Conservation (phyloP, 352 stramenopile genomes). For the Globisporangium viniferum region DNA sequence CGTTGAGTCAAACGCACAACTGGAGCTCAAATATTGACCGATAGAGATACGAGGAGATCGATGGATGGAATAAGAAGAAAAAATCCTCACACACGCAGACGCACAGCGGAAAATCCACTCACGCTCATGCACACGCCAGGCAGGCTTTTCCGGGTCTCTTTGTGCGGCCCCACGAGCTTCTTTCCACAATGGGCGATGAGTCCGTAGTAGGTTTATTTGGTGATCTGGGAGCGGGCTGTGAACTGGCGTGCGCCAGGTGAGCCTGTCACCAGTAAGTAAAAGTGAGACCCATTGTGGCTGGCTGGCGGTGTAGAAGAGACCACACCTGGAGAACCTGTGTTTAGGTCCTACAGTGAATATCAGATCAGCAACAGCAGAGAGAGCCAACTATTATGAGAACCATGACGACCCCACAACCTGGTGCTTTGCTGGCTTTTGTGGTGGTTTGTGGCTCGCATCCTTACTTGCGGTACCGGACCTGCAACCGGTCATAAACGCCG, state of each 20-base stretch:
- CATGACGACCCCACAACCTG: not conserved
- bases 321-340: not conserved
- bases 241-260: not conserved
- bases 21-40: not conserved
- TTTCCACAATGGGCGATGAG: no score
- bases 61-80: no score
- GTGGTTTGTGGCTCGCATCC: not conserved
- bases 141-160: no score
- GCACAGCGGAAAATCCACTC: no score
- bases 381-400: no score
- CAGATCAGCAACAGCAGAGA: not conserved
- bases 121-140: no score
- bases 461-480: not conserved
- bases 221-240: not conserved
- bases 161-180: no score
- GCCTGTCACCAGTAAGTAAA: not conserved
- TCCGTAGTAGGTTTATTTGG: no score
- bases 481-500: not conserved
- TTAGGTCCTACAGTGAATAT: not conserved
- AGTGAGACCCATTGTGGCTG: not conserved
- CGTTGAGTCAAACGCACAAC: not conserved
- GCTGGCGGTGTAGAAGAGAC: not conserved
- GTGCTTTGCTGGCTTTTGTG: no score
- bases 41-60: not conserved
- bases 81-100: no score